Conservation (phyloP, 371 early-diverging fungal genomes). For the Batkoa obscura region DNA sequence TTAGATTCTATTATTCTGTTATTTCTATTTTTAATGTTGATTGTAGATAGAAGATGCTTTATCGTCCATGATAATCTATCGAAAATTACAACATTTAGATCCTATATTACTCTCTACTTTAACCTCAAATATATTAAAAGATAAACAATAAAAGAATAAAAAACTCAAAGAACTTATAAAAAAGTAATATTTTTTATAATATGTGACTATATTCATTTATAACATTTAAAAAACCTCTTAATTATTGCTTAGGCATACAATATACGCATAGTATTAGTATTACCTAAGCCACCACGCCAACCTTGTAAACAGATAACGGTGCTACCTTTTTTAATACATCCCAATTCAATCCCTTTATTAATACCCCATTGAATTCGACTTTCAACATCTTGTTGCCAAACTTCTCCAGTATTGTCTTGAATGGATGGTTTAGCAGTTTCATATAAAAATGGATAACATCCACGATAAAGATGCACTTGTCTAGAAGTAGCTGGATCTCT, state of each 20-base stretch:
- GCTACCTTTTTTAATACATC: constrained; percentile 42
- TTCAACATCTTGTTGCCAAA: constrained; percentile 79
- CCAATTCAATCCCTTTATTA: constrained; percentile 22
- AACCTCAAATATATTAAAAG: no score
- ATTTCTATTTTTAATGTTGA: not conserved
- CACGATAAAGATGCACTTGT: constrained; percentile 69
- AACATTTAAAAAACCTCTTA: no score
- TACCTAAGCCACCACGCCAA: constrained; percentile 59
- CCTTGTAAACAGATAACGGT: constrained; percentile 65
- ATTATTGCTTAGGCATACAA: constrained; percentile 15
- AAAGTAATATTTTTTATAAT: no score
- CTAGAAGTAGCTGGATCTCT: constrained; percentile 72
- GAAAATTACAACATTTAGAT: constrained; percentile 36
- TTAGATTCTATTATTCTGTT: not conserved
- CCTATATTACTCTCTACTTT: no score
- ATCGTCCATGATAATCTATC: constrained; percentile 74
- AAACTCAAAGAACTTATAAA: no score
- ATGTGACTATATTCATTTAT: no score
- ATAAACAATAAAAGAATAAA: no score
- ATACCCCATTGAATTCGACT: constrained; percentile 54
- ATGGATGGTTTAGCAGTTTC: constrained; percentile 22
- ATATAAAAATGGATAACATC: constrained; percentile 81
- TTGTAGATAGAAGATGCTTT: constrained; percentile 68
- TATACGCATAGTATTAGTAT: constrained; percentile 71
- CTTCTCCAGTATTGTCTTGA: constrained; percentile 17